Evolutionary conservation across 176 grass and related monocot species (phyloP).

Genomic region (Oryza meyeriana): DNA sequence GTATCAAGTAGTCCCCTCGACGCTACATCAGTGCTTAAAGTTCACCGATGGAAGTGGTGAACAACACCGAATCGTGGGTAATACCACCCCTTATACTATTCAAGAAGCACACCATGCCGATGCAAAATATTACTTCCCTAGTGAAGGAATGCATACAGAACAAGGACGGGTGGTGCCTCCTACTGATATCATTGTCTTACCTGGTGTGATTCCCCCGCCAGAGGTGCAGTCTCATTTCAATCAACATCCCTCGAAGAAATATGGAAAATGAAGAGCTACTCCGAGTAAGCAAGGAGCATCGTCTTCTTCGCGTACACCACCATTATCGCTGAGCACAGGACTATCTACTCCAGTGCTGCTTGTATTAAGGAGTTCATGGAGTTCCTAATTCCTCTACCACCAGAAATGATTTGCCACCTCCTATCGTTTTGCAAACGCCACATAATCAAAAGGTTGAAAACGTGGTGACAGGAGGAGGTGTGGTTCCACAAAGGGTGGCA

Average conservation of each 20-base stretch:
- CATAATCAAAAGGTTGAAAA: too few relatives aligned
- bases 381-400: too few relatives aligned
- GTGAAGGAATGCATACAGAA: accelerated
- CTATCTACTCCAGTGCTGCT: too few relatives aligned
- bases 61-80: neutral
- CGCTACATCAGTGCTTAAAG: neutral
- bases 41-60: neutral
- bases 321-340: too few relatives aligned
- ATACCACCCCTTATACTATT: neutral
- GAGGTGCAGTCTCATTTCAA: neutral
- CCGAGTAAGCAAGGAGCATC: too few relatives aligned
- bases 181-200: neutral
- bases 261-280: too few relatives aligned
- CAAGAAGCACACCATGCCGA: neutral
- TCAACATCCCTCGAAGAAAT: neutral
- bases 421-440: too few relatives aligned
- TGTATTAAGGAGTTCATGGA: too few relatives aligned
- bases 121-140: neutral
- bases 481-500: neutral
- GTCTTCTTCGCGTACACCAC: too few relatives aligned
- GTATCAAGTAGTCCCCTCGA: neutral
- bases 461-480: too few relatives aligned
- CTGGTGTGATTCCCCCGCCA: accelerated
- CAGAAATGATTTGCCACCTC: too few relatives aligned
- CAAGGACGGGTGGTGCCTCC: accelerated